Evolutionary conservation across 2,329 filamentous ascomycete species (phyloP).

Genomic region (Exophiala mesophila): DNA sequence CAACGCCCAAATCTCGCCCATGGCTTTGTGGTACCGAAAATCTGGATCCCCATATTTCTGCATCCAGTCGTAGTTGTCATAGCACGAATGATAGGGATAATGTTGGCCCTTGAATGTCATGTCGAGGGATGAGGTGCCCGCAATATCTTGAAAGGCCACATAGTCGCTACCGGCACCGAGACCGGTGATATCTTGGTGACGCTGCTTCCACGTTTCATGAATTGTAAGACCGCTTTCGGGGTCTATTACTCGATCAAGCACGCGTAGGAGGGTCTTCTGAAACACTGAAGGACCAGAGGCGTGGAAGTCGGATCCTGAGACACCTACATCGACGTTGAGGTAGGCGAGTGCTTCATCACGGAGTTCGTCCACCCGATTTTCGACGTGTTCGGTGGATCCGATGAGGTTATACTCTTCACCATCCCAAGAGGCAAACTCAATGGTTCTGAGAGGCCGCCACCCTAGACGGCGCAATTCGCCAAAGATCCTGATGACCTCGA

Average conservation of each 20-base stretch:
- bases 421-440: slow-evolving; percentile 97
- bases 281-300: slow-evolving; percentile 80
- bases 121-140: slow-evolving; percentile 81
- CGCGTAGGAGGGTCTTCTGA: slow-evolving; percentile 63
- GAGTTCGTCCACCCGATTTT: slow-evolving; percentile 70
- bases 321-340: slow-evolving; percentile 81
- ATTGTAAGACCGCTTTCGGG: slow-evolving; percentile 58
- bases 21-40: slow-evolving; percentile 72
- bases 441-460: slow-evolving; percentile 89
- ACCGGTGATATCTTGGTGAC: slow-evolving; percentile 57
- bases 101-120: slow-evolving; percentile 66
- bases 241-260: slow-evolving; percentile 70
- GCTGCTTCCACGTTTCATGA: slow-evolving; percentile 68
- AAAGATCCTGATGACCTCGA: slow-evolving; percentile 82
- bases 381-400: slow-evolving; percentile 91
- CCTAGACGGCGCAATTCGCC: slow-evolving; percentile 70
- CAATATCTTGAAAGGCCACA: slow-evolving; percentile 85
- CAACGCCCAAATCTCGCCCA: slow-evolving; percentile 74
- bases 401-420: slow-evolving; percentile 88
- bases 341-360: slow-evolving; percentile 76
- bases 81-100: slow-evolving; percentile 75
- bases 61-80: slow-evolving; percentile 89
- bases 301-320: slow-evolving; percentile 68
- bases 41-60: slow-evolving; percentile 71
- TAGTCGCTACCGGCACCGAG: slow-evolving; percentile 77